A percentile compares a stretch with the other conserved stretches of the same genome.
Conservation (phyloP, 1,139 yeast species). For the Debaryomycetaceae sp. region DNA sequence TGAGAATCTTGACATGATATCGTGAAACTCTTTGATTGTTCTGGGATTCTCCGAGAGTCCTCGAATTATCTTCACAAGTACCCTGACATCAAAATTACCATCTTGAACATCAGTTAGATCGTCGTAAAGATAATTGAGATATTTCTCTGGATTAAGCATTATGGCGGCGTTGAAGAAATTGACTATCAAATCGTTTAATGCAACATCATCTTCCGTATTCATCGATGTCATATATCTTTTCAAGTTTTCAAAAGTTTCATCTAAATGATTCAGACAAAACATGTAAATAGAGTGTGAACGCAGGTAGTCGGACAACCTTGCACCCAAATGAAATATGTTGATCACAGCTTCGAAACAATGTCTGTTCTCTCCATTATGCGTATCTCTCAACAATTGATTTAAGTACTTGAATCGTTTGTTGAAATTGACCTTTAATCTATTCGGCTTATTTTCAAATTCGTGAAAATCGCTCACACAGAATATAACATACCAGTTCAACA, state of each 20-base stretch:
- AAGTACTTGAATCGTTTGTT: slow-evolving; percentile 38
- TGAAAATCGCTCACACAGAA: slow-evolving; percentile 36
- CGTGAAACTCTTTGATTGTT: slow-evolving; percentile 19
- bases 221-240: slow-evolving; percentile 15
- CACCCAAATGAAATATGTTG: slow-evolving; percentile 42
- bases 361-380: slow-evolving; percentile 31
- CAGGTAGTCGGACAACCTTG: slow-evolving; percentile 21
- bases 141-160: slow-evolving; percentile 35
- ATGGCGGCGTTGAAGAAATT: slow-evolving; percentile 43
- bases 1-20: slow-evolving; percentile 21
- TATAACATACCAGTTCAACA: slow-evolving; percentile 33
- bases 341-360: slow-evolving; percentile 44
- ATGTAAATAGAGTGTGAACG: slow-evolving; percentile 38
- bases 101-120: slow-evolving; percentile 17
- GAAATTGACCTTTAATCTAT: slow-evolving; percentile 30
- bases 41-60: slow-evolving; percentile 31
- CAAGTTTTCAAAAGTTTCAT: slow-evolving; percentile 31
- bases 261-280: slow-evolving; percentile 40
- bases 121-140: slow-evolving; percentile 21
- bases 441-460: slow-evolving; percentile 29
- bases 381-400: slow-evolving; percentile 29
- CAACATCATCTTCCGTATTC: slow-evolving; percentile 15
- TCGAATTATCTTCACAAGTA: slow-evolving; percentile 38
- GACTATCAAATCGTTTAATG: slow-evolving; percentile 28
- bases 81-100: slow-evolving; percentile 24